Evolutionary conservation across 2,329 filamentous ascomycete species (phyloP).

Genomic region (Phaeoacremonium minimum): DNA sequence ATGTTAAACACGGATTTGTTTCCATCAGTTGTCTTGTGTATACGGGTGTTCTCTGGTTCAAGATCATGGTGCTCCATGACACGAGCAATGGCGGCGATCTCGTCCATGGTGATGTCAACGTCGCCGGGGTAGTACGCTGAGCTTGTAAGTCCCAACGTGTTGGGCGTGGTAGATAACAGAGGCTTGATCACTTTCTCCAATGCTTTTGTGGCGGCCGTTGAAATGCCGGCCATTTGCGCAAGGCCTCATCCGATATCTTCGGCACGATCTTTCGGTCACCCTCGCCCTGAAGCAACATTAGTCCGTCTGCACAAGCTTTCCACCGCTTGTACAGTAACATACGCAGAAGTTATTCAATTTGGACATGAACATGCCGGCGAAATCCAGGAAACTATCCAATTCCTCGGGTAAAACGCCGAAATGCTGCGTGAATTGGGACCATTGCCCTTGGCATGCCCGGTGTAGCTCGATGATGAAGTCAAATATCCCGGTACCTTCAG

Average conservation of each 20-base stretch:
- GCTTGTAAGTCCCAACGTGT: conserved; percentile 54
- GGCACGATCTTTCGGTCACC: conserved; percentile 59
- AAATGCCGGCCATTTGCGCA: conserved; percentile 34
- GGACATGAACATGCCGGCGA: conserved; percentile 52
- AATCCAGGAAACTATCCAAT: conserved; percentile 46
- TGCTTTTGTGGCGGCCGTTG: conserved; percentile 31
- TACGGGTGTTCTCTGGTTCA: conserved; percentile 53
- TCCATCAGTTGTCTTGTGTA: conserved; percentile 31
- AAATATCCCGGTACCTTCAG: conserved; percentile 52
- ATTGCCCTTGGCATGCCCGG: conserved; percentile 43
- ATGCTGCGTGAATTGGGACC: conserved; percentile 36
- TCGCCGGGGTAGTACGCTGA: conserved; percentile 56
- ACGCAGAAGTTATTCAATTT: conserved; percentile 58
- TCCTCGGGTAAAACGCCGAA: conserved; percentile 36
- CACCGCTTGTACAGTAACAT: conserved; percentile 11
- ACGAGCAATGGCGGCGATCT: conserved; percentile 47
- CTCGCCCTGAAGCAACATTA: conserved; percentile 30
- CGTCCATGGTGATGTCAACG: conserved; percentile 43
- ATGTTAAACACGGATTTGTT: conserved; percentile 42
- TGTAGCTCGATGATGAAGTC: conserved; percentile 55
- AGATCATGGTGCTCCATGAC: conserved; percentile 45
- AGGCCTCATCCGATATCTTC: conserved; percentile 36
- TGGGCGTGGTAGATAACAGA: conserved; percentile 44
- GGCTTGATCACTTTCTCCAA: conserved; percentile 35
- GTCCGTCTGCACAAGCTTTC: too few relatives aligned